Conservation (phyloP, 495 filamentous ascomycete species). For the Astrocystis sublimbata region DNA sequence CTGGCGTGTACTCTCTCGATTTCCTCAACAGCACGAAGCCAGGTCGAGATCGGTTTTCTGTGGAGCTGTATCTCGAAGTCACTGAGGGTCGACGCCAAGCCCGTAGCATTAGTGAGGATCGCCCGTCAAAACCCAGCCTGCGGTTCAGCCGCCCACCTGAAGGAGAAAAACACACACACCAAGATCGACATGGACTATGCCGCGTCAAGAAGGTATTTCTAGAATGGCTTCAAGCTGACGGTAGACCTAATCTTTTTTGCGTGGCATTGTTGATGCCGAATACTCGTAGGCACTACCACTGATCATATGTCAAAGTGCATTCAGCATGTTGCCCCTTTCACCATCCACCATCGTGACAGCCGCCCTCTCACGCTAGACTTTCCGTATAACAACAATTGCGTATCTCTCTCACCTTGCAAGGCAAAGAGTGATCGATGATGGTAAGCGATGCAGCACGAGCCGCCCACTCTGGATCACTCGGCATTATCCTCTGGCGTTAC, state of each 20-base stretch:
- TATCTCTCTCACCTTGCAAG: not conserved
- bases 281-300: too few relatives aligned
- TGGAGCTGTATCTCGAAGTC: constrained; percentile 7
- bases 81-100: constrained; percentile 12
- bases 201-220: constrained; percentile 7
- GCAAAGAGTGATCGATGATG: not conserved
- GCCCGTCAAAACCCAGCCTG: constrained; percentile 12
- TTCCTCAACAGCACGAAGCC: not conserved
- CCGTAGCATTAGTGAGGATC: constrained; percentile 12
- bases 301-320: not conserved
- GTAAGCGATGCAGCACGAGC: not conserved
- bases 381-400: not conserved
- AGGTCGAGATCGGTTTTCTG: not conserved
- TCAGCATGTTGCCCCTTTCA: not conserved
- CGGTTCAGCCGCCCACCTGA: constrained; percentile 14
- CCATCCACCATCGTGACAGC: too few relatives aligned
- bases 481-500: too few relatives aligned
- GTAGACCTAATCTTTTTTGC: not conserved
- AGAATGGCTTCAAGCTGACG: constrained; percentile 1
- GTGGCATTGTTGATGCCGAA: not conserved
- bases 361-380: not conserved
- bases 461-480: not conserved
- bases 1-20: not conserved
- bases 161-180: not conserved
- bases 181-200: constrained; percentile 14